A percentile compares a stretch with the other conserved stretches of the same genome.
Conservation (phyloP, 169 alveolate species). For the Babesia caballi region DNA sequence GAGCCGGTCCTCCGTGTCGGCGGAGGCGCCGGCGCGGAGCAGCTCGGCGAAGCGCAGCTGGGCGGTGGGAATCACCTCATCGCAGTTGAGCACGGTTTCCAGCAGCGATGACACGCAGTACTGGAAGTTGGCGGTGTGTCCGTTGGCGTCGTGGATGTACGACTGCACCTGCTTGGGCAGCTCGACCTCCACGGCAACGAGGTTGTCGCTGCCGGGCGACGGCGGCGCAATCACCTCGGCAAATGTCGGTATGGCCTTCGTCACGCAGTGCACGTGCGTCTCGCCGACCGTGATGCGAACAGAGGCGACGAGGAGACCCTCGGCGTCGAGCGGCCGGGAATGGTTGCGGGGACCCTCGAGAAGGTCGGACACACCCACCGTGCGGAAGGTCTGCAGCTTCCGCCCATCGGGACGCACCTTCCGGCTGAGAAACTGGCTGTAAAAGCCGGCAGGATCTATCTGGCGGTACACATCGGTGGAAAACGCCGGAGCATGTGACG, state of each 20-base stretch:
- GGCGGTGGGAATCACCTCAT: slow-evolving; percentile 25
- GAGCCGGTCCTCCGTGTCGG: neutral
- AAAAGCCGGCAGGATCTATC: slow-evolving; percentile 45
- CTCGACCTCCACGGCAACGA: slow-evolving; percentile 11
- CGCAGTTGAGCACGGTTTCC: slow-evolving; percentile 32
- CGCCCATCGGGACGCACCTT: slow-evolving; percentile 62
- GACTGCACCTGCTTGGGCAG: slow-evolving; percentile 53
- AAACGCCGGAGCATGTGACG: slow-evolving; percentile 10
- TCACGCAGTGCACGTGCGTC: slow-evolving; percentile 41
- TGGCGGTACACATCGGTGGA: slow-evolving; percentile 59
- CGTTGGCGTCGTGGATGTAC: slow-evolving; percentile 51
- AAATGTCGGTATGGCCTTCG: slow-evolving; percentile 16
- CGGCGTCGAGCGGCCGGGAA: neutral
- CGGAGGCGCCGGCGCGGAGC: neutral
- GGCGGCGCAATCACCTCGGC: neutral
- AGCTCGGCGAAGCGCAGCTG: slow-evolving; percentile 36
- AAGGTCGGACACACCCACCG: slow-evolving; percentile 35
- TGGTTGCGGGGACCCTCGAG: neutral
- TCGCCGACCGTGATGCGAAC: slow-evolving; percentile 33
- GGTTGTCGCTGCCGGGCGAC: neutral
- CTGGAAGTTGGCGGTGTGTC: slow-evolving; percentile 51
- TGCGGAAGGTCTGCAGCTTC: slow-evolving; percentile 45
- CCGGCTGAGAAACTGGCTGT: slow-evolving; percentile 19
- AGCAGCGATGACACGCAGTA: slow-evolving; percentile 27
- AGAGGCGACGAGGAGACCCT: slow-evolving; percentile 26